Percentiles rank a stretch among this genome's conserved stretches.
Evolutionary conservation across 257 asterid genomes (phyloP).

Genomic region (Orobanche coerulescens): DNA sequence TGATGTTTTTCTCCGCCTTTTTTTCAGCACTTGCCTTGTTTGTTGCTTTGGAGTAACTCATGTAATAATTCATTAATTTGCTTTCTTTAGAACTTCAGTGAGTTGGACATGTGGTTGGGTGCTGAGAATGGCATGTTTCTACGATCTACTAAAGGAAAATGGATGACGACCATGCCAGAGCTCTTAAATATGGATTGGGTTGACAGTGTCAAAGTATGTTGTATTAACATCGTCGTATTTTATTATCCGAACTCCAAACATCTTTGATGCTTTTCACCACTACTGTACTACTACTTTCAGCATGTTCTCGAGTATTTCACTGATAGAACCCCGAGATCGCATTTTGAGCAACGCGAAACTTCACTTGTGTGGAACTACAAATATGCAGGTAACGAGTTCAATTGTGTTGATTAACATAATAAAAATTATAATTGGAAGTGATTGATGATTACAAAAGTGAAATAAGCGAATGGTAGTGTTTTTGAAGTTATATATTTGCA

Average conservation of each 20-base stretch:
- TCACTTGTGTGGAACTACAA: conserved; percentile 80
- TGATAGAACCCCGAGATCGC: conserved; percentile 76
- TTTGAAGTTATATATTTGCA: too few species aligned
- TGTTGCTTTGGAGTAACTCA: neutral
- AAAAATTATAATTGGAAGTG: neutral
- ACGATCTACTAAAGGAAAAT: conserved; percentile 52
- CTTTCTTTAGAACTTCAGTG: conserved; percentile 48
- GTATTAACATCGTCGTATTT: conserved; percentile 8
- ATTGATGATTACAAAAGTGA: neutral
- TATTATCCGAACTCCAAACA: conserved; percentile 24
- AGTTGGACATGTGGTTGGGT: conserved; percentile 68
- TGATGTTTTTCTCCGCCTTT: too few species aligned
- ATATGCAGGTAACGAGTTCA: conserved; percentile 49
- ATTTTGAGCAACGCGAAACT: conserved; percentile 58
- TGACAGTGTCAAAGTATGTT: conserved; percentile 53
- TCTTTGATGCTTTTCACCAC: conserved; percentile 17
- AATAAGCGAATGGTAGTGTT: too few species aligned
- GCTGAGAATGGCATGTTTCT: conserved; percentile 84
- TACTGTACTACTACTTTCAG: conserved; percentile 32
- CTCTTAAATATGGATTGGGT: conserved; percentile 74
- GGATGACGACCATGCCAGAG: conserved; percentile 91
- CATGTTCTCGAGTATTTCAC: conserved; percentile 75
- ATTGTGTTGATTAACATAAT: neutral
- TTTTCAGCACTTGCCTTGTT: neutral
- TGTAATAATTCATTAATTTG: too few species aligned